Evolutionary conservation across 2,329 filamentous ascomycete species (phyloP).

Genomic region (Aschersonia sp.): DNA sequence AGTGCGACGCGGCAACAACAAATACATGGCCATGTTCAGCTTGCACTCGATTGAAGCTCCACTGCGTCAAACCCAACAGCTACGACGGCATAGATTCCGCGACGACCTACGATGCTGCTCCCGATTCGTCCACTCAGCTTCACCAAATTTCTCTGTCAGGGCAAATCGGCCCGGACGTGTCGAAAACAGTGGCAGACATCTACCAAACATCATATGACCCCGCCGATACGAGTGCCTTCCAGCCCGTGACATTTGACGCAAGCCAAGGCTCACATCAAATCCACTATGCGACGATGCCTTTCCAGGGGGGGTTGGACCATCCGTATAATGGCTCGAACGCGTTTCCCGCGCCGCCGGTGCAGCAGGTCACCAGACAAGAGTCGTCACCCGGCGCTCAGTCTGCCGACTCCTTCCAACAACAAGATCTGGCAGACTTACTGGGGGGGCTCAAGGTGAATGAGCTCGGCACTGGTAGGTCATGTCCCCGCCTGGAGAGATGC

Average conservation of each 20-base stretch:
- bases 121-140: constrained; percentile 17
- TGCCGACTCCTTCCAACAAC: constrained; percentile 49
- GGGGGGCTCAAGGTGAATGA: constrained; percentile 81
- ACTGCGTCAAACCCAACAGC: constrained; percentile 80
- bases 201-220: constrained; percentile 38
- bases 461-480: constrained; percentile 59
- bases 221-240: constrained; percentile 27
- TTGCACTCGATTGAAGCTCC: constrained; percentile 80
- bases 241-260: constrained; percentile 31
- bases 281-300: constrained; percentile 37
- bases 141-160: constrained; percentile 39
- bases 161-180: constrained; percentile 20
- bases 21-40: constrained; percentile 97
- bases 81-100: constrained; percentile 34
- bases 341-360: constrained; percentile 37
- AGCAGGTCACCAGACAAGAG: constrained; percentile 14
- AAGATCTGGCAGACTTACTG: constrained; percentile 64
- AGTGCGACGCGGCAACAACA: constrained; percentile 91
- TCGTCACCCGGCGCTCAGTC: constrained; percentile 37
- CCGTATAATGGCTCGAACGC: constrained; percentile 32
- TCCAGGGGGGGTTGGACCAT: constrained; percentile 34
- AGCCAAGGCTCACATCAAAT: constrained; percentile 29
- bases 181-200: constrained; percentile 25
- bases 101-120: constrained; percentile 17
- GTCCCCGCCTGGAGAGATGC: background rate